Percentiles rank a stretch among this genome's conserved stretches.
Evolutionary conservation across 1,139 yeast species (phyloP).

Genomic region (Arxiozyma slooffiae): DNA sequence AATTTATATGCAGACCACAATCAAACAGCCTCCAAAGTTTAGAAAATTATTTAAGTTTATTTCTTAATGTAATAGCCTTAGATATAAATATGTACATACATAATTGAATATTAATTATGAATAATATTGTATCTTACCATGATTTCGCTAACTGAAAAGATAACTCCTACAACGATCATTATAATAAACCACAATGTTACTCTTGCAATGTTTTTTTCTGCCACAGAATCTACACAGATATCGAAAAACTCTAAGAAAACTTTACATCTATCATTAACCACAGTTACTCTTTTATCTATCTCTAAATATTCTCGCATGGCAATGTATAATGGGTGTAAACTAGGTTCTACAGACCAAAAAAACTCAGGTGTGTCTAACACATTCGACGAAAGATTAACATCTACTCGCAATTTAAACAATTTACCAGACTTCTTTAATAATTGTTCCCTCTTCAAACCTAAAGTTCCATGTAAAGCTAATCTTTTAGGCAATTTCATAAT

Average conservation of each 20-base stretch:
- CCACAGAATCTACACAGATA: conserved; percentile 85
- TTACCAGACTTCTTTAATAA: conserved; percentile 81
- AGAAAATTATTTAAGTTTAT: too few species aligned
- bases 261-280: conserved; percentile 83
- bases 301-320: conserved; percentile 90
- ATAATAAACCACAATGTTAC: conserved; percentile 86
- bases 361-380: conserved; percentile 92
- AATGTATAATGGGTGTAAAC: conserved; percentile 78
- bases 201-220: conserved; percentile 82
- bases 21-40: neutral
- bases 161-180: conserved; percentile 67
- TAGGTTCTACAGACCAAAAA: conserved; percentile 95
- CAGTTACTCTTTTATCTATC: conserved; percentile 88
- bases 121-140: conserved; percentile 47
- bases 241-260: conserved; percentile 90
- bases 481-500: conserved; percentile 83
- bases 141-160: conserved; percentile 56
- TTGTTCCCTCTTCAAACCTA: conserved; percentile 72
- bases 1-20: too few species aligned
- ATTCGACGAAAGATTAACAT: conserved; percentile 82
- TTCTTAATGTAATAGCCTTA: neutral
- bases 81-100: neutral
- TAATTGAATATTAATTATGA: conserved; percentile 11
- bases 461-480: conserved; percentile 77
- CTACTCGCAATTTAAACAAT: conserved; percentile 79